A percentile compares a stretch with the other conserved stretches of the same genome.
phyloP scores from a whole-genome alignment of 2,329 filamentous ascomycete genomes.

The Dothistroma septosporum region DNA sequence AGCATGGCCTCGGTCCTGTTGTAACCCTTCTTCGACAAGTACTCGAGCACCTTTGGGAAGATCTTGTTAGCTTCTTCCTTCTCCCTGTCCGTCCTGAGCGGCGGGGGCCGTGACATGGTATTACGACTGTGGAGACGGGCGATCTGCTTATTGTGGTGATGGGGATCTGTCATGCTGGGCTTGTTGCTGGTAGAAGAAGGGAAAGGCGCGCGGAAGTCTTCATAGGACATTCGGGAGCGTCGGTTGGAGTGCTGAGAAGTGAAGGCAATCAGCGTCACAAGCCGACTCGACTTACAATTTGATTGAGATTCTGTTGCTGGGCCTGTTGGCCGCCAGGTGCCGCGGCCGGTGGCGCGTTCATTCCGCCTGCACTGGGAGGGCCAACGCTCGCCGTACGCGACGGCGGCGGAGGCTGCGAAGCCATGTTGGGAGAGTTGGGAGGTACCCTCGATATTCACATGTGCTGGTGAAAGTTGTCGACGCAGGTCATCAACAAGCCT shows the following conservation, averaged over 20 bases:
- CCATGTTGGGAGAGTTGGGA: too few species aligned
- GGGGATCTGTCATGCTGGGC: not conserved
- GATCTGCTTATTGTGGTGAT: not conserved
- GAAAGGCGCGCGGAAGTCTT: not conserved
- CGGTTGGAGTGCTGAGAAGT: not conserved
- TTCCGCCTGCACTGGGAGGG: constrained; percentile 36
- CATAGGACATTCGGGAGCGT: not conserved
- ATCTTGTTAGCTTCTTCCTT: constrained; percentile 13
- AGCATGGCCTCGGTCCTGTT: constrained; percentile 88
- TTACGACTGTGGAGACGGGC: not conserved
- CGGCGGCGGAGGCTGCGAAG: constrained; percentile 35
- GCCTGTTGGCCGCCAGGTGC: constrained; percentile 39
- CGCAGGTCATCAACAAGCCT: too few species aligned
- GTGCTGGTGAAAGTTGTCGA: not conserved
- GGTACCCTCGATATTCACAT: too few species aligned
- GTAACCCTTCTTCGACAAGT: constrained; percentile 92
- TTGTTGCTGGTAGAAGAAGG: not conserved
- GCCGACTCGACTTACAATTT: constrained; percentile 68
- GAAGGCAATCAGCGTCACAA: not conserved
- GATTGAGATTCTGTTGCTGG: constrained; percentile 66
- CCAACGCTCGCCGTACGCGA: constrained; percentile 36
- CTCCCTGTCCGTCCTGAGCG: not conserved
- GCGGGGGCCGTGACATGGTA: not conserved
- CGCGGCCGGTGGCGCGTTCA: constrained; percentile 44
- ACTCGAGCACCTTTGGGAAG: constrained; percentile 71